Conservation (phyloP, 169 alveolate genomes). For the Plasmodium chabaudi region DNA sequence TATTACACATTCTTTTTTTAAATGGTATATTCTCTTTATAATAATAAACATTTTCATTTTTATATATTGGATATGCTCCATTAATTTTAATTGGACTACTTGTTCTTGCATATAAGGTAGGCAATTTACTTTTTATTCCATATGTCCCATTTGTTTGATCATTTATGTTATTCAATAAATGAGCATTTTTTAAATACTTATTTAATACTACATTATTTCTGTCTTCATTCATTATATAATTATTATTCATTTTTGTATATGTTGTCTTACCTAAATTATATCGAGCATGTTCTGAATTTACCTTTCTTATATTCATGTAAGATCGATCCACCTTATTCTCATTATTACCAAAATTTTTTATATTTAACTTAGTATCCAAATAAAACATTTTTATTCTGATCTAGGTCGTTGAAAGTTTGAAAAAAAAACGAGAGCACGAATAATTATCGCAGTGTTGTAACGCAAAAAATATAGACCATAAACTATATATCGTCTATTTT, state of each 20-base stretch:
- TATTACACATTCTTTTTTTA: not conserved
- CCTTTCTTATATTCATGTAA: slow-evolving; percentile 2
- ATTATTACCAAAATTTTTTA: not conserved
- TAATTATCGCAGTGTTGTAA: no score
- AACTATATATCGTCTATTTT: no score
- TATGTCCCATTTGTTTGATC: not conserved
- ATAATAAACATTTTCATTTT: not conserved
- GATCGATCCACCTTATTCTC: slow-evolving; percentile 11
- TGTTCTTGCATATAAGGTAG: not conserved
- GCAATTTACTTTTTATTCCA: not conserved
- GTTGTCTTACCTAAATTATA: not conserved
- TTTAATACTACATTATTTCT: slow-evolving; percentile 6
- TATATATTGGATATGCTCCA: not conserved
- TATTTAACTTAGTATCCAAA: slow-evolving; percentile 9
- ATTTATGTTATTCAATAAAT: not conserved
- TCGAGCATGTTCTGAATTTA: not conserved
- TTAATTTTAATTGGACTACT: not conserved
- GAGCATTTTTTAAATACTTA: not conserved
- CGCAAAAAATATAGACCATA: no score
- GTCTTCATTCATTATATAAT: not conserved
- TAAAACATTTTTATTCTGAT: slow-evolving; percentile 2
- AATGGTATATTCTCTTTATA: not conserved
- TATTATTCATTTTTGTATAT: not conserved
- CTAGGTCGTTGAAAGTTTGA: not conserved
- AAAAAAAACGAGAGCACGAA: not conserved